Conservation (phyloP, 23 red algal species). For the Pyropia yezoensis region DNA sequence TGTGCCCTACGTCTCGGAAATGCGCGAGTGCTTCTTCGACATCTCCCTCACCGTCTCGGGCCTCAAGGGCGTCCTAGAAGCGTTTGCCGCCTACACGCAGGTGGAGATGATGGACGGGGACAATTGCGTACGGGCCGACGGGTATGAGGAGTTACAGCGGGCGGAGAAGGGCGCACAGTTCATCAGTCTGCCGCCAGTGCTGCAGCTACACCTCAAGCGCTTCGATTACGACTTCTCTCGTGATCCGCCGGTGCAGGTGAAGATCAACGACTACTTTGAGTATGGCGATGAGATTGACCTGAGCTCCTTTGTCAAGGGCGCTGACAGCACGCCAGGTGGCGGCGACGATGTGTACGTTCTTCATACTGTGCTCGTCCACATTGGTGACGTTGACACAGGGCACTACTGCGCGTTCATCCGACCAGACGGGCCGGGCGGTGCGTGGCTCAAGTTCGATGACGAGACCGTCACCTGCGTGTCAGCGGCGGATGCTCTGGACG, state of each 20-base stretch:
- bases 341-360: slow-evolving; percentile 79
- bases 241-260: slow-evolving; percentile 51
- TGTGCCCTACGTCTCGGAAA: slow-evolving; percentile 64
- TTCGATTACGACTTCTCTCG: slow-evolving; percentile 91
- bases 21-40: slow-evolving; percentile 84
- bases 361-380: slow-evolving; percentile 95
- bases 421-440: slow-evolving; percentile 9
- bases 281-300: slow-evolving; percentile 81
- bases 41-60: slow-evolving; percentile 92
- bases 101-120: slow-evolving; percentile 99
- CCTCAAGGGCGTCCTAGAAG: slow-evolving; percentile 79
- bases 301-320: slow-evolving; percentile 62
- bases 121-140: slow-evolving; percentile 94
- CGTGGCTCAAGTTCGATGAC: slow-evolving; percentile 98
- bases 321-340: slow-evolving; percentile 5
- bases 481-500: slow-evolving; percentile 57
- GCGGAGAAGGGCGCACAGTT: slow-evolving; percentile 85
- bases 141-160: slow-evolving; percentile 79
- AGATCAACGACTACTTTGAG: slow-evolving; percentile 96
- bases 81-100: slow-evolving; percentile 95
- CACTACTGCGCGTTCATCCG: slow-evolving; percentile 98
- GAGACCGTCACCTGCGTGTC: slow-evolving; percentile 60
- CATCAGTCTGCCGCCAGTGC: slow-evolving; percentile 76
- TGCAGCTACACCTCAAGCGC: slow-evolving; percentile 94
- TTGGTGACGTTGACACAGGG: slow-evolving; percentile 89